Evolutionary conservation across 2,329 filamentous ascomycete species (phyloP).

Genomic region (Xylaria sp.): DNA sequence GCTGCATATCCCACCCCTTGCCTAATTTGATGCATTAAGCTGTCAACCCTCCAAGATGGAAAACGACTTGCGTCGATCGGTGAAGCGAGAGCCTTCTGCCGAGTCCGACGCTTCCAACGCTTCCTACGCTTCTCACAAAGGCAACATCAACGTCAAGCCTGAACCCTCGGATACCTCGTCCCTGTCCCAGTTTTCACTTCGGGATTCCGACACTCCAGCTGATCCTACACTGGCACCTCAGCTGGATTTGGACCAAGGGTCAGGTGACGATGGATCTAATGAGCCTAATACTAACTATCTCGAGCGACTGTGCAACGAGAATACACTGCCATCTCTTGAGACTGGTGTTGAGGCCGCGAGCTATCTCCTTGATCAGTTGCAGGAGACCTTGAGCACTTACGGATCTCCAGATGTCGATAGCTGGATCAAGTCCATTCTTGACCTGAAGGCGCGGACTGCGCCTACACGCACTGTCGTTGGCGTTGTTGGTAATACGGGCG

Average conservation of each 20-base stretch:
- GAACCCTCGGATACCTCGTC: conserved; percentile 21
- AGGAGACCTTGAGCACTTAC: conserved; percentile 24
- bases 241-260: conserved; percentile 2
- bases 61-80: background rate
- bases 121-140: background rate
- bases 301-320: conserved; percentile 36
- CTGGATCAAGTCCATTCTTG: conserved; percentile 57
- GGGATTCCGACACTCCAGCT: background rate
- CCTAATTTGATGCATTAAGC: background rate
- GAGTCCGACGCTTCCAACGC: conserved; percentile 2
- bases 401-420: conserved; percentile 21
- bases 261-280: background rate
- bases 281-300: conserved; percentile 36
- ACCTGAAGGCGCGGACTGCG: conserved; percentile 53
- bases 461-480: conserved; percentile 61
- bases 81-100: conserved; percentile 13
- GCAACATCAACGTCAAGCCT: conserved; percentile 27
- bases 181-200: conserved; percentile 14
- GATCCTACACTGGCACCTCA: background rate
- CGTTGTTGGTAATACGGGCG: conserved; percentile 70
- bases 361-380: conserved; percentile 38
- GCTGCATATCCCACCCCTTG: background rate
- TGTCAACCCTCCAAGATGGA: conserved; percentile 18
- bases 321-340: conserved; percentile 40
- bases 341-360: conserved; percentile 38